Conservation (phyloP, 768 basidiomycete species). For the Lentinus tigrinus region DNA sequence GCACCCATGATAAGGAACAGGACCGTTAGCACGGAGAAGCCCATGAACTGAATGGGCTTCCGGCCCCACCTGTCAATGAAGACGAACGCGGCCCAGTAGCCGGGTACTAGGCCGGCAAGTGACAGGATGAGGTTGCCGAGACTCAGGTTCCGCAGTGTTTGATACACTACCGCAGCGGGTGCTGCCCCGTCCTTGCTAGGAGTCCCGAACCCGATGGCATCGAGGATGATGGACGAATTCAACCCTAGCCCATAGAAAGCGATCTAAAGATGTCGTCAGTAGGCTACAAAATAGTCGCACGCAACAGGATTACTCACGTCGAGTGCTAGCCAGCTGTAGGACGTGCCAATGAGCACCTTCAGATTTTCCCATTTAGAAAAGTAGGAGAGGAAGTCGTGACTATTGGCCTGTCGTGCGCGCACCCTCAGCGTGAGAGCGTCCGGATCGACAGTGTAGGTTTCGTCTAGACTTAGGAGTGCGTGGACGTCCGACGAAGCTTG, state of each 20-base stretch:
- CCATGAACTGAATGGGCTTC: conserved; percentile 40
- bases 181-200: conserved; percentile 4
- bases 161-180: conserved; percentile 19
- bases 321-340: conserved; percentile 90
- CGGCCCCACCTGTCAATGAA: conserved; percentile 40
- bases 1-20: conserved; percentile 34
- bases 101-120: conserved; percentile 38
- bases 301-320: conserved; percentile 49
- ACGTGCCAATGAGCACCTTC: conserved; percentile 79
- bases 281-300: background rate
- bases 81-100: conserved; percentile 37
- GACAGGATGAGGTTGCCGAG: conserved; percentile 38
- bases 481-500: conserved; percentile 43
- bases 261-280: conserved; percentile 22
- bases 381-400: conserved; percentile 56
- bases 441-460: conserved; percentile 47
- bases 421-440: conserved; percentile 56
- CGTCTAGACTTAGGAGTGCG: conserved; percentile 35
- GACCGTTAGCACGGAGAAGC: conserved; percentile 35
- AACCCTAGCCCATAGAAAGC: conserved; percentile 52
- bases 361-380: conserved; percentile 75
- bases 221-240: conserved; percentile 44
- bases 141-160: conserved; percentile 29
- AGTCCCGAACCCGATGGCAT: conserved; percentile 28
- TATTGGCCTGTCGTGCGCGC: conserved; percentile 40